Evolutionary conservation across 1,139 yeast species (phyloP).

Genomic region (Taphrina confusa): DNA sequence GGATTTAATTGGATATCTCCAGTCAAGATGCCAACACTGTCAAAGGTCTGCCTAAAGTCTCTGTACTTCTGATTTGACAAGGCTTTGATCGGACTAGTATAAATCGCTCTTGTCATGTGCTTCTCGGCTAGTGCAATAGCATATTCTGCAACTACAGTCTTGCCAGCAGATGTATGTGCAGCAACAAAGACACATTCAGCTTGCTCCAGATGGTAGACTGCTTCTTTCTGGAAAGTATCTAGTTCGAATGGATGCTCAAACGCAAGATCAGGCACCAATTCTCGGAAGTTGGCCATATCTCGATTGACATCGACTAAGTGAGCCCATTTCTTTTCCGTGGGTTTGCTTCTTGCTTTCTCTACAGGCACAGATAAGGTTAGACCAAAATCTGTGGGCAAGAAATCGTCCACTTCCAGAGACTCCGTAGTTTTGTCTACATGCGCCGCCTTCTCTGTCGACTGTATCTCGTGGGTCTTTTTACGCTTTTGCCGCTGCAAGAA

Average conservation of each 20-base stretch:
- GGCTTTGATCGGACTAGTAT: constrained; percentile 92
- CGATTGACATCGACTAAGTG: constrained; percentile 89
- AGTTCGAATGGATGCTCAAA: constrained; percentile 89
- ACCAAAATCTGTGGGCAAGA: constrained; percentile 61
- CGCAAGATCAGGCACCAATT: constrained; percentile 90
- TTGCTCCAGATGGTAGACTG: constrained; percentile 91
- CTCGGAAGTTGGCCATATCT: constrained; percentile 76
- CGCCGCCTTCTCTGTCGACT: constrained; percentile 31
- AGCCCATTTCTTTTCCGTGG: constrained; percentile 64
- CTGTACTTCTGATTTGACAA: constrained; percentile 91
- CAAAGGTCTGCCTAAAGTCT: constrained; percentile 80
- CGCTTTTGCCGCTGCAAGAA: constrained; percentile 13
- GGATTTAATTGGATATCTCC: constrained; percentile 99
- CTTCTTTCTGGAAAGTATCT: constrained; percentile 95
- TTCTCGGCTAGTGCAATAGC: constrained; percentile 91
- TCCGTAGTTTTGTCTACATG: constrained; percentile 27
- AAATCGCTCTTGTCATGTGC: constrained; percentile 86
- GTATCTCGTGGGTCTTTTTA: background rate
- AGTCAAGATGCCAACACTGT: constrained; percentile 92
- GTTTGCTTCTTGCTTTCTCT: constrained; percentile 2
- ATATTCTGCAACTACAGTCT: constrained; percentile 89
- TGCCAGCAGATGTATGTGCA: constrained; percentile 95
- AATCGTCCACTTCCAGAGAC: constrained; percentile 61
- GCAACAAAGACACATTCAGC: constrained; percentile 98
- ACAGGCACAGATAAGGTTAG: background rate